Percentiles rank a stretch among this genome's conserved stretches.
phyloP scores from a whole-genome alignment of 2,329 filamentous ascomycete species.

The Fusarium chaquense region DNA sequence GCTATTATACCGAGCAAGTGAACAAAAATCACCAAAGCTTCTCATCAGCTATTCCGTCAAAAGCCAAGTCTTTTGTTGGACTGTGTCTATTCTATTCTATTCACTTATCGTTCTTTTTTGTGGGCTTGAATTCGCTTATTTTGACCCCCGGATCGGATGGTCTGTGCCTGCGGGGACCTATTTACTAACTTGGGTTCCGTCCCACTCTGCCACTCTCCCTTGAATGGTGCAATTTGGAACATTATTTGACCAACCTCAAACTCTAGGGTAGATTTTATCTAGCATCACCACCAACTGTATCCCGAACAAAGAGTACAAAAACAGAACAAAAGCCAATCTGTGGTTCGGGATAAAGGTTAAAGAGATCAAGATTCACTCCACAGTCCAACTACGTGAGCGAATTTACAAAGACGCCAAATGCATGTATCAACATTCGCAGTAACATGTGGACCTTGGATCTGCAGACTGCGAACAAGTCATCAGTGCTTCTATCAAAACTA shows the following conservation, averaged over 20 bases:
- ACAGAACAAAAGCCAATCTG: too few species aligned
- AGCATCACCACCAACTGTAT: not conserved
- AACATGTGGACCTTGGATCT: not conserved
- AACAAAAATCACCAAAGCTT: not conserved
- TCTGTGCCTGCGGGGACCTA: slow-evolving; percentile 30
- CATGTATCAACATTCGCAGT: not conserved
- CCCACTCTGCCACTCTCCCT: slow-evolving; percentile 33
- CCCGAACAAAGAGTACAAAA: not conserved
- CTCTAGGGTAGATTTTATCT: slow-evolving; percentile 4
- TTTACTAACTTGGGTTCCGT: not conserved
- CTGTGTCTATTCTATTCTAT: slow-evolving; percentile 10
- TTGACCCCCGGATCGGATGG: slow-evolving; percentile 36
- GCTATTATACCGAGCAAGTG: not conserved
- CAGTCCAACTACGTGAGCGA: not conserved
- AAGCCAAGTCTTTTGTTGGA: not conserved
- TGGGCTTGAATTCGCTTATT: slow-evolving; percentile 39
- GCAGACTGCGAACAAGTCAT: not conserved
- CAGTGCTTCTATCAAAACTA: not conserved
- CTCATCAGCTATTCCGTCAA: not conserved
- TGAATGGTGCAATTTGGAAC: slow-evolving; percentile 1
- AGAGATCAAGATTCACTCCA: not conserved
- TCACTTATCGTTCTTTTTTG: slow-evolving; percentile 30
- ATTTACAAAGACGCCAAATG: not conserved
- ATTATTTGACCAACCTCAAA: not conserved
- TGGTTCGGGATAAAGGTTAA: not conserved